Percentiles rank a stretch among this genome's conserved stretches.
These are phyloP conservation scores for Blechomonas ayalai DNA, from an alignment of 208 protist genomes.

Conservation along the genomic window DNA sequence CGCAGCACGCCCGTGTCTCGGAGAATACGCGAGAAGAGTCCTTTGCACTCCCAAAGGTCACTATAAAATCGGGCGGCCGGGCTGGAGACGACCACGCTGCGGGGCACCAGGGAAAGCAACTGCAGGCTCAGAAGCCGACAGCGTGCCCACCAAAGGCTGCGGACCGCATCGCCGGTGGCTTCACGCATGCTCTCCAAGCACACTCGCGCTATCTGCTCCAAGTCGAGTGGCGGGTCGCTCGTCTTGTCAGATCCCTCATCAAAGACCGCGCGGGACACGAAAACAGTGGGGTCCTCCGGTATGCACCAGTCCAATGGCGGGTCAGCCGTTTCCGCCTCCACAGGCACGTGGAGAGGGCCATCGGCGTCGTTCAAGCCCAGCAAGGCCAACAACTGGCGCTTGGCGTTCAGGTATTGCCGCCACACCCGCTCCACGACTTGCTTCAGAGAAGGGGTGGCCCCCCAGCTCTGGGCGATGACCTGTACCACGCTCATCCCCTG, in stretches of 20 bases:
- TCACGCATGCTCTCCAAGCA: constrained; percentile 48
- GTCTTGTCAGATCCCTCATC: constrained; percentile 3
- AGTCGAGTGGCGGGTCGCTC: constrained; percentile 6
- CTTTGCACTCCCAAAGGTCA: constrained; percentile 41
- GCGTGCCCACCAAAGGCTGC: constrained; percentile 74
- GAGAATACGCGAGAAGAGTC: constrained; percentile 26
- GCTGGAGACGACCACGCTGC: constrained; percentile 33
- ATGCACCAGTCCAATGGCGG: no score
- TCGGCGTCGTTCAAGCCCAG: neutral
- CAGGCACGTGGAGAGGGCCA: no score
- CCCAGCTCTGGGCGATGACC: constrained; percentile 67
- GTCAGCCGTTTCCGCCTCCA: no score
- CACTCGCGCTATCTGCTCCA: constrained; percentile 4
- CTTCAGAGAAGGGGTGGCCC: constrained; percentile 28
- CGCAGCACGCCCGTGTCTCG: constrained; percentile 15
- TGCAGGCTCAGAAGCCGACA: constrained; percentile 58
- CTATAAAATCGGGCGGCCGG: constrained; percentile 44
- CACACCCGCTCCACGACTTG: constrained; percentile 41
- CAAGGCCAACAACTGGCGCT: constrained; percentile 5
- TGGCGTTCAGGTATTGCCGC: constrained; percentile 22
- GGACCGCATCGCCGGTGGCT: constrained; percentile 17
- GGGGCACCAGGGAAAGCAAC: constrained; percentile 19
- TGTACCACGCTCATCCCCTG: constrained; percentile 42
- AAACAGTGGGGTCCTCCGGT: no score
- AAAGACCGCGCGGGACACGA: neutral